Evolutionary conservation across 2,329 filamentous ascomycete genomes (phyloP).

Genomic region (Moelleriella libera): DNA sequence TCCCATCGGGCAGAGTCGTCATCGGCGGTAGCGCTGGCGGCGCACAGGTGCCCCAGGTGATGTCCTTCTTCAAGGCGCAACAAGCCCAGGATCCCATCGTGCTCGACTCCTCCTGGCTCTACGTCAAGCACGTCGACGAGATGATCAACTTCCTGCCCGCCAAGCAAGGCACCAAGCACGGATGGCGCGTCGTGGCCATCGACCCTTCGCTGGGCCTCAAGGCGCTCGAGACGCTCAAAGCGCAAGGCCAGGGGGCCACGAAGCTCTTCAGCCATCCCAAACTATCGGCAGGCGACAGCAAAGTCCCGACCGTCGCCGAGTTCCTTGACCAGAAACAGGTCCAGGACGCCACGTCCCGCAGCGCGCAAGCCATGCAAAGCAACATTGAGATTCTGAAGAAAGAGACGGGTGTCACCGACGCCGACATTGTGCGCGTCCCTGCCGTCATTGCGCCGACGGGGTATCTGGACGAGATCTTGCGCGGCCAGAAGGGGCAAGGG

Average conservation of each 20-base stretch:
- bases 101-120: conserved; percentile 13
- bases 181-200: conserved; percentile 10
- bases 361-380: conserved; percentile 6
- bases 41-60: background rate
- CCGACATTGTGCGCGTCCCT: conserved; percentile 10
- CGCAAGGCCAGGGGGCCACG: conserved; percentile 9
- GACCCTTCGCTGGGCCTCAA: conserved; percentile 10
- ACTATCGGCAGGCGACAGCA: background rate
- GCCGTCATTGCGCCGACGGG: conserved; percentile 3
- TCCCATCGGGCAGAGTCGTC: conserved; percentile 10
- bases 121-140: conserved; percentile 13
- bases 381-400: conserved; percentile 7
- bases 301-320: background rate
- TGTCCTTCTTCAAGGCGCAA: conserved; percentile 15
- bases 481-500: background rate
- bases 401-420: conserved; percentile 9
- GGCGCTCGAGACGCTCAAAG: conserved; percentile 8
- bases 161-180: conserved; percentile 7
- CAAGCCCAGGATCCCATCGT: conserved; percentile 17
- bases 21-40: conserved; percentile 4
- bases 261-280: background rate
- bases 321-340: background rate
- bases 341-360: background rate
- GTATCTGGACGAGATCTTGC: background rate
- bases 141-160: conserved; percentile 13